These are phyloP conservation scores for Moringa oleifera DNA, from an alignment of 345 rosid species.

Conservation along the genomic window DNA sequence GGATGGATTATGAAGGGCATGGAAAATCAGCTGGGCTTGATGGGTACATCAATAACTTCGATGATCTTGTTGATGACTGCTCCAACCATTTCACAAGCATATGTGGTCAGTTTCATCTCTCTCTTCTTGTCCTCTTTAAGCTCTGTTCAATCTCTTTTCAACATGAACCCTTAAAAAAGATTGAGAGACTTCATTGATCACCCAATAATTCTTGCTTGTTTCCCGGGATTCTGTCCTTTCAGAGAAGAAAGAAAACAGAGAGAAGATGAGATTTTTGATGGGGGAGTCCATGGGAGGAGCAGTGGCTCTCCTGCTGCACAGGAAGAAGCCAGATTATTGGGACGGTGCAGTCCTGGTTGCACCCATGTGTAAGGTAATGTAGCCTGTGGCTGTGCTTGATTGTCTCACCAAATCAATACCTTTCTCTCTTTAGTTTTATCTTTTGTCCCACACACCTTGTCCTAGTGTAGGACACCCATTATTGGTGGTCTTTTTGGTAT, in stretches of 20 bases:
- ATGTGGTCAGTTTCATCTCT: conserved; percentile 35
- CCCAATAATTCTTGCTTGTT: not conserved
- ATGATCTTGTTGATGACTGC: conserved; percentile 53
- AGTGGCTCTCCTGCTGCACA: conserved; percentile 49
- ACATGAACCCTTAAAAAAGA: too few species aligned
- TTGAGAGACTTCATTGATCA: too few species aligned
- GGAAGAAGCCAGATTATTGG: conserved; percentile 63
- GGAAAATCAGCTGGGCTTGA: conserved; percentile 67
- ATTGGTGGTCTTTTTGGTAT: not conserved
- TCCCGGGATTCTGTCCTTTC: not conserved
- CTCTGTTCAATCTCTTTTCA: too few species aligned
- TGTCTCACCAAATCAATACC: not conserved
- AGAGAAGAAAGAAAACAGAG: conserved; percentile 52
- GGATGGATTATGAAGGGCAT: conserved; percentile 86
- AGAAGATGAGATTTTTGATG: conserved; percentile 58
- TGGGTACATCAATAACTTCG: conserved; percentile 43
- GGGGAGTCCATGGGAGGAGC: conserved; percentile 98
- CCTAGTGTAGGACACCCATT: not conserved
- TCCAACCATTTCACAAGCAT: conserved; percentile 41
- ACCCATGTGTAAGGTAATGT: conserved; percentile 97
- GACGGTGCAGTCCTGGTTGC: conserved; percentile 77
- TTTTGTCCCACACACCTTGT: too few species aligned
- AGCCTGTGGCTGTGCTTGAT: too few species aligned
- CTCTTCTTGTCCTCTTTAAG: not conserved
- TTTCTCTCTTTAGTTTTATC: not conserved